These are phyloP conservation scores for Cladosporium sp. DNA, from an alignment of 2,329 filamentous ascomycete genomes.

Conservation along the genomic window DNA sequence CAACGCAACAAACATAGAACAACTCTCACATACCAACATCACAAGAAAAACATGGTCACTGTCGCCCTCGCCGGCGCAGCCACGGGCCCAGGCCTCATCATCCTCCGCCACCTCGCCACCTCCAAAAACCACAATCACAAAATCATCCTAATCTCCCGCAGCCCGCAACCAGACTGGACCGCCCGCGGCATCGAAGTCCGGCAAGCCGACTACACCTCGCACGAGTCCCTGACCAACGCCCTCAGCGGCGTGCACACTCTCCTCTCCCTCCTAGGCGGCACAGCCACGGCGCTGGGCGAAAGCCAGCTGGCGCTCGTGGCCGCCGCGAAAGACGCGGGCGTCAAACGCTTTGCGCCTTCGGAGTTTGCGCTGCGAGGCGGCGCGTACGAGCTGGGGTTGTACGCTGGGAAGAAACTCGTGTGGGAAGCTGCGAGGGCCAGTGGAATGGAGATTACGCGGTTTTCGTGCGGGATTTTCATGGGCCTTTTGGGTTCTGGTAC, in stretches of 20 bases:
- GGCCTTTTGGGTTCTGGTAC: constrained; percentile 26
- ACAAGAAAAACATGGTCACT: constrained; percentile 18
- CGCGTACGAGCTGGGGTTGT: constrained; percentile 23
- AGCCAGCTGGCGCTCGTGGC: constrained; percentile 50
- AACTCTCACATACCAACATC: too few species aligned
- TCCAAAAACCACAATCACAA: constrained; percentile 17
- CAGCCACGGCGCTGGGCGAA: constrained; percentile 9
- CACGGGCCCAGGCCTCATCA: constrained; percentile 27
- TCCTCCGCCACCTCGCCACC: constrained; percentile 17
- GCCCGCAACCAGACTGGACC: constrained; percentile 19
- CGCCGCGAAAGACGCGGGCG: constrained; percentile 54
- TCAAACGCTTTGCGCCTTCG: constrained; percentile 56
- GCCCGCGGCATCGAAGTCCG: constrained; percentile 23
- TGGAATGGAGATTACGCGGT: constrained; percentile 25
- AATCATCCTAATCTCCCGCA: constrained; percentile 26
- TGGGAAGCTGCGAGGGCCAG: constrained; percentile 21
- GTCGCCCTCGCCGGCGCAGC: constrained; percentile 28
- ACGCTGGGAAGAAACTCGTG: constrained; percentile 22
- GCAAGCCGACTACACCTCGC: constrained; percentile 23
- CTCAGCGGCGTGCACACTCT: constrained; percentile 28
- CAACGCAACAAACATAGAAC: too few species aligned
- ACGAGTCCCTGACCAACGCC: constrained; percentile 20
- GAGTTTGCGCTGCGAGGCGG: constrained; percentile 44
- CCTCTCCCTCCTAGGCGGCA: constrained; percentile 25
- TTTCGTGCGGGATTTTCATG: constrained; percentile 28